Conservation (phyloP, 1,139 yeast species). For the Suhomyces coccinellae region DNA sequence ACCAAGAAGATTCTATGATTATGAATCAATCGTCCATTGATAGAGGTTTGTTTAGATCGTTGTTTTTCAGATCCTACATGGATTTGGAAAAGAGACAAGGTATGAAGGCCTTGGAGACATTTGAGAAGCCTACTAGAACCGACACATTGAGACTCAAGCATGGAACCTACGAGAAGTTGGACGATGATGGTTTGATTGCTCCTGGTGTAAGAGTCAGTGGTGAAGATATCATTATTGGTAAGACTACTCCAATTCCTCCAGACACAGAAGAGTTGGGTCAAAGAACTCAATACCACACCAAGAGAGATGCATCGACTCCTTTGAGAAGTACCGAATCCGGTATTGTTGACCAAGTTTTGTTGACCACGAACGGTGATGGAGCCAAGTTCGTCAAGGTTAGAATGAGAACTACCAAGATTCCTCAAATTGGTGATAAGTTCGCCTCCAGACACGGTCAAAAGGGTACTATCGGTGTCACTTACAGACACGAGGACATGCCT, state of each 20-base stretch:
- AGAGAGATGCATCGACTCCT: conserved; percentile 98
- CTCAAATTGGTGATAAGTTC: conserved; percentile 98
- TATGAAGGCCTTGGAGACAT: conserved; percentile 95
- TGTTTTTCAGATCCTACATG: conserved; percentile 96
- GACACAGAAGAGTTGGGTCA: conserved; percentile 98
- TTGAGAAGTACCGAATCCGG: conserved; percentile 96
- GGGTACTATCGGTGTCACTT: conserved; percentile 99
- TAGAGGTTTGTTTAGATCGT: conserved; percentile 91
- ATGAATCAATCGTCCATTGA: conserved; percentile 98
- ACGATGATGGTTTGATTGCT: conserved; percentile 95
- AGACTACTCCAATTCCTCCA: conserved; percentile 97
- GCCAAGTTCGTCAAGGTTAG: conserved; percentile 95
- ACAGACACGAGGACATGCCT: conserved; percentile 98
- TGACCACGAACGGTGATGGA: conserved; percentile 98
- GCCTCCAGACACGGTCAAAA: conserved; percentile 98
- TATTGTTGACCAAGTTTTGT: conserved; percentile 94
- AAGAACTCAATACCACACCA: conserved; percentile 96
- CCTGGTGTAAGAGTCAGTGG: conserved; percentile 99
- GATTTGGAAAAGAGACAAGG: conserved; percentile 98
- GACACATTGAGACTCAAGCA: conserved; percentile 94
- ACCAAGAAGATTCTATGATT: conserved; percentile 99
- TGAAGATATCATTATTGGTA: conserved; percentile 97
- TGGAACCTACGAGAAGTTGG: conserved; percentile 96
- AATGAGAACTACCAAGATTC: conserved; percentile 97
- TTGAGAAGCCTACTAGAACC: conserved; percentile 92